Evolutionary conservation across 257 asterid species (phyloP).

Genomic region (Paulownia fortunei): DNA sequence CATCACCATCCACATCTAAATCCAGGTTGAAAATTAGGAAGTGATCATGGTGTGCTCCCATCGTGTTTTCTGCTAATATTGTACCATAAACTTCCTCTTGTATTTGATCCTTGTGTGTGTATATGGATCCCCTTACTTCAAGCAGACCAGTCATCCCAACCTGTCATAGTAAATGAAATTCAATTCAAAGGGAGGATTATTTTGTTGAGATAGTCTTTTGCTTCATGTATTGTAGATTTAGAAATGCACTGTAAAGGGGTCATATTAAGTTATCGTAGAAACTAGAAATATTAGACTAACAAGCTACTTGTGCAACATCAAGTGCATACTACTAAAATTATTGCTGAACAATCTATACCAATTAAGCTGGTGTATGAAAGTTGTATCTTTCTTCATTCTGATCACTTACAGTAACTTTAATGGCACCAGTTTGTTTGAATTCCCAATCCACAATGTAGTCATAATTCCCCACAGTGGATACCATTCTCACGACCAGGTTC

Average conservation of each 20-base stretch:
- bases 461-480: conserved; percentile 68
- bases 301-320: background rate
- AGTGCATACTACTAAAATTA: too few relatives aligned
- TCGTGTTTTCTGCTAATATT: conserved; percentile 55
- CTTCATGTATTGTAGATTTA: too few relatives aligned
- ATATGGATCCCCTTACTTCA: conserved; percentile 55
- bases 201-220: background rate
- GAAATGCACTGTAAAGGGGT: too few relatives aligned
- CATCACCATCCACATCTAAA: conserved; percentile 58
- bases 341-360: too few relatives aligned
- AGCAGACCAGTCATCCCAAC: conserved; percentile 66
- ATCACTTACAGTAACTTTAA: conserved; percentile 57
- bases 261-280: too few relatives aligned
- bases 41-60: conserved; percentile 66
- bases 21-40: conserved; percentile 60
- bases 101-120: conserved; percentile 54
- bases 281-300: background rate
- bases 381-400: conserved; percentile 9
- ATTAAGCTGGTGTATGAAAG: background rate
- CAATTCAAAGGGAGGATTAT: background rate
- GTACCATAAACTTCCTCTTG: conserved; percentile 58
- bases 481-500: conserved; percentile 76
- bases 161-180: conserved; percentile 30
- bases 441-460: conserved; percentile 87
- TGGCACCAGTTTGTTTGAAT: conserved; percentile 62